These are phyloP conservation scores for Aspergillus cristatus DNA, from an alignment of 495 filamentous ascomycete species.

Conservation along the genomic window DNA sequence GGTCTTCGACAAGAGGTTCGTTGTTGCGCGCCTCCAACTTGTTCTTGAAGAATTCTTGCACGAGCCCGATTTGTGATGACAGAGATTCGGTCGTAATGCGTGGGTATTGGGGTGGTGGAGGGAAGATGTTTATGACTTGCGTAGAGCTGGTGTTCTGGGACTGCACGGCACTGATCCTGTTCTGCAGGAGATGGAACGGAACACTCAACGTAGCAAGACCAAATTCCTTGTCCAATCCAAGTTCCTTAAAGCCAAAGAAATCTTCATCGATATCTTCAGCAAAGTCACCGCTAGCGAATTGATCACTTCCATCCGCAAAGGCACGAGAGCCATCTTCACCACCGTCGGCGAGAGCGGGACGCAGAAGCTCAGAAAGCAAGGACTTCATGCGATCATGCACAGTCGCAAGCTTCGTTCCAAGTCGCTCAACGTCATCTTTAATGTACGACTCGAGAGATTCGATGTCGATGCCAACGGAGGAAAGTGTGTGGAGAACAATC, in stretches of 20 bases:
- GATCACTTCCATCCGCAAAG: constrained; percentile 93
- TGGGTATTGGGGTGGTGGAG: constrained; percentile 59
- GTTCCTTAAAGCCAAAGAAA: constrained; percentile 96
- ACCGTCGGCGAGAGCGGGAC: constrained; percentile 73
- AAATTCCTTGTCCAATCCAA: constrained; percentile 85
- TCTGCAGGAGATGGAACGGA: constrained; percentile 88
- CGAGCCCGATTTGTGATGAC: constrained; percentile 68
- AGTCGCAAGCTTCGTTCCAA: constrained; percentile 67
- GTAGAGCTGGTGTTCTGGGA: constrained; percentile 50
- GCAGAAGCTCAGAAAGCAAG: constrained; percentile 80
- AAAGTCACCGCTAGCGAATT: constrained; percentile 94
- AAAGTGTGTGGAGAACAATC: constrained; percentile 74
- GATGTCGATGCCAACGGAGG: constrained; percentile 71
- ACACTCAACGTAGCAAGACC: constrained; percentile 79
- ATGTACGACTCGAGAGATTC: constrained; percentile 80
- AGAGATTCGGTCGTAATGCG: constrained; percentile 75
- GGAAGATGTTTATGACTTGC: constrained; percentile 40
- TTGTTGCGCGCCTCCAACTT: constrained; percentile 77
- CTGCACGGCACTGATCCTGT: constrained; percentile 70
- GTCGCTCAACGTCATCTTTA: constrained; percentile 87
- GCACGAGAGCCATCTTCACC: constrained; percentile 79
- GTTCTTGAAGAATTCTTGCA: constrained; percentile 79
- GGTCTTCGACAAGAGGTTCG: constrained; percentile 82
- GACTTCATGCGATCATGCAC: constrained; percentile 91
- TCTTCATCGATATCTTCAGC: constrained; percentile 96